phyloP scores from a whole-genome alignment of 805 yeast species.

The Starmerella asiatica region DNA sequence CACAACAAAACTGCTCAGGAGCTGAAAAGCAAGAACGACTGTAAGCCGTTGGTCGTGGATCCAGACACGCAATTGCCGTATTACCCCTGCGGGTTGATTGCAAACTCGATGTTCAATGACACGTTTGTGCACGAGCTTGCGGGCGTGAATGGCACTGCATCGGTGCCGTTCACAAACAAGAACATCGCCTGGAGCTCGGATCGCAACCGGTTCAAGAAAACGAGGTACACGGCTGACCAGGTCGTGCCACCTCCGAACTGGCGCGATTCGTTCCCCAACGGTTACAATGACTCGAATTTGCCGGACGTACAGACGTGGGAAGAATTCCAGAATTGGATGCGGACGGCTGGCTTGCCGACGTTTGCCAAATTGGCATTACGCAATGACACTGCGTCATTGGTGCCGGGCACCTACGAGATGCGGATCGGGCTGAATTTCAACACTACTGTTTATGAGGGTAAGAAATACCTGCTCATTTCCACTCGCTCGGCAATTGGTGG shows the following conservation, averaged over 20 bases:
- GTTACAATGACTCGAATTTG: slow-evolving; percentile 69
- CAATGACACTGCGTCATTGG: slow-evolving; percentile 45
- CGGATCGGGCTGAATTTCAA: slow-evolving; percentile 69
- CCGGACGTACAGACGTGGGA: slow-evolving; percentile 70
- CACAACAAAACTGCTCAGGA: slow-evolving; percentile 42
- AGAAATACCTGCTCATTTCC: slow-evolving; percentile 66
- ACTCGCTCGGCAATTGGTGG: slow-evolving; percentile 82
- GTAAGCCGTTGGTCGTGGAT: slow-evolving; percentile 46
- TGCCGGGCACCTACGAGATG: slow-evolving; percentile 56
- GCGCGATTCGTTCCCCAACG: slow-evolving; percentile 65
- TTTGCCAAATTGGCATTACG: slow-evolving; percentile 73
- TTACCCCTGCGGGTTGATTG: slow-evolving; percentile 92
- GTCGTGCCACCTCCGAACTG: slow-evolving; percentile 94
- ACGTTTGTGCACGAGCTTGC: slow-evolving; percentile 39
- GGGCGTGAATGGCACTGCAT: slow-evolving; percentile 32
- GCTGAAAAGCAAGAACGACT: slow-evolving; percentile 38
- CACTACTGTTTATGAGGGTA: slow-evolving; percentile 72
- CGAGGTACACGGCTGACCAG: slow-evolving; percentile 50
- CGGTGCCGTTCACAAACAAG: slow-evolving; percentile 34
- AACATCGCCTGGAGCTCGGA: slow-evolving; percentile 85
- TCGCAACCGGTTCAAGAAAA: slow-evolving; percentile 53
- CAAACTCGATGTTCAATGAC: slow-evolving; percentile 86
- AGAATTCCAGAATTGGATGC: slow-evolving; percentile 93
- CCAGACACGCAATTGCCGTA: slow-evolving; percentile 42
- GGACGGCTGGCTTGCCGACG: slow-evolving; percentile 85